Conservation (phyloP, 2,329 filamentous ascomycete genomes). For the Sporothrix variecibatus region DNA sequence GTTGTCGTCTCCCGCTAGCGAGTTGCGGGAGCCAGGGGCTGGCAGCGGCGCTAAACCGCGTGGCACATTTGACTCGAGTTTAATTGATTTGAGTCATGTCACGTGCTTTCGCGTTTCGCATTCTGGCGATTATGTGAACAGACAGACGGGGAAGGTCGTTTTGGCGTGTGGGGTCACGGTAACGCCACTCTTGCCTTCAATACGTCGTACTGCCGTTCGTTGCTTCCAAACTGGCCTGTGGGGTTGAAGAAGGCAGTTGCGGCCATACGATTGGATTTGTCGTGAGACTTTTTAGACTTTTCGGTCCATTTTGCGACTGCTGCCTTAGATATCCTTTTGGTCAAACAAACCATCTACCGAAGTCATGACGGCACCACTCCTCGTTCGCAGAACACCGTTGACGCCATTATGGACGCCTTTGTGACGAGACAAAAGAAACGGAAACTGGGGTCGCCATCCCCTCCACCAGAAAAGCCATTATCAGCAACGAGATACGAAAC, state of each 20-base stretch:
- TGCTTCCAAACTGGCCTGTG: conserved; percentile 24
- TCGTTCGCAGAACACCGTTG: background rate
- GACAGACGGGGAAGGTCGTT: background rate
- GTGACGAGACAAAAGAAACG: conserved; percentile 55
- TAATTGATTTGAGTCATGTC: conserved; percentile 20
- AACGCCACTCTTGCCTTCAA: background rate
- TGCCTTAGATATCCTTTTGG: background rate
- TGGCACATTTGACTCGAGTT: background rate
- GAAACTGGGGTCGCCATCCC: conserved; percentile 38
- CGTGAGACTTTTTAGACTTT: background rate
- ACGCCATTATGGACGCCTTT: conserved; percentile 57
- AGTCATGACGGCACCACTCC: background rate
- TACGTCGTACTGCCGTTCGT: background rate
- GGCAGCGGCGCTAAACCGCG: background rate
- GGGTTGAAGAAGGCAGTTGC: background rate
- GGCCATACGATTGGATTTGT: background rate
- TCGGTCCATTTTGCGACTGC: background rate
- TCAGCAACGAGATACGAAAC: conserved; percentile 48
- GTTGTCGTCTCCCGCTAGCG: background rate
- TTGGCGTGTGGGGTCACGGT: background rate
- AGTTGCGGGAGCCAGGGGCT: background rate
- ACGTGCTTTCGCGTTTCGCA: conserved; percentile 30
- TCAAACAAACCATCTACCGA: background rate
- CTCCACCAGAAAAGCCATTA: background rate
- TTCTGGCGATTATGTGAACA: conserved; percentile 15